phyloP scores from a whole-genome alignment of 179 eudicot genomes.

The Drosera spatulata region DNA sequence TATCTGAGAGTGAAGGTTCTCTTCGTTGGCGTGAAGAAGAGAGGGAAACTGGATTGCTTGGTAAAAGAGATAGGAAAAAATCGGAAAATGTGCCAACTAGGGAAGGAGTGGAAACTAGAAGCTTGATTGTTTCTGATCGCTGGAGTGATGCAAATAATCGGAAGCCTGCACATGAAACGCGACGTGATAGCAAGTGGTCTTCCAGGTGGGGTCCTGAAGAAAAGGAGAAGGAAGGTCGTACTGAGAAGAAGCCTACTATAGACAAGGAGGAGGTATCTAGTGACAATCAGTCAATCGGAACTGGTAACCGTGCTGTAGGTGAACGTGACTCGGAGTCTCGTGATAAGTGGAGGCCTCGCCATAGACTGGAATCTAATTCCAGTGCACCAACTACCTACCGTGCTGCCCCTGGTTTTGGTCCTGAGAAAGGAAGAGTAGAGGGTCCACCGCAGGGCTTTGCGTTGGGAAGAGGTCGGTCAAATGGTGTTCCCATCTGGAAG shows the following conservation, averaged over 20 bases:
- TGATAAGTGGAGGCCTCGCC: constrained; percentile 99
- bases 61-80: constrained; percentile 74
- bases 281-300: constrained; percentile 38
- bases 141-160: constrained; percentile 67
- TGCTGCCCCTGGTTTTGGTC: constrained; percentile 90
- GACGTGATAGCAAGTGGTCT: constrained; percentile 96
- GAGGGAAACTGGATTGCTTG: constrained; percentile 94
- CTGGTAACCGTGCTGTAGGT: constrained; percentile 28
- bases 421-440: constrained; percentile 58
- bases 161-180: constrained; percentile 45
- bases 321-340: constrained; percentile 72
- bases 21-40: constrained; percentile 99
- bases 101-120: constrained; percentile 53
- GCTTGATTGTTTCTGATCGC: constrained; percentile 56
- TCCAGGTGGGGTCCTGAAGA: constrained; percentile 97
- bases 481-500: constrained; percentile 18
- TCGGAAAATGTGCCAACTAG: constrained; percentile 46
- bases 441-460: constrained; percentile 54
- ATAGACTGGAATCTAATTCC: constrained; percentile 66
- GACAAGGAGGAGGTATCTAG: constrained; percentile 69
- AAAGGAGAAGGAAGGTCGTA: constrained; percentile 66
- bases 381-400: constrained; percentile 55
- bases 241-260: constrained; percentile 51
- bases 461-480: constrained; percentile 76
- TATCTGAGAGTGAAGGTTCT: constrained; percentile 54